Conservation (phyloP, 345 rosid genomes). For the Combretum micranthum region DNA sequence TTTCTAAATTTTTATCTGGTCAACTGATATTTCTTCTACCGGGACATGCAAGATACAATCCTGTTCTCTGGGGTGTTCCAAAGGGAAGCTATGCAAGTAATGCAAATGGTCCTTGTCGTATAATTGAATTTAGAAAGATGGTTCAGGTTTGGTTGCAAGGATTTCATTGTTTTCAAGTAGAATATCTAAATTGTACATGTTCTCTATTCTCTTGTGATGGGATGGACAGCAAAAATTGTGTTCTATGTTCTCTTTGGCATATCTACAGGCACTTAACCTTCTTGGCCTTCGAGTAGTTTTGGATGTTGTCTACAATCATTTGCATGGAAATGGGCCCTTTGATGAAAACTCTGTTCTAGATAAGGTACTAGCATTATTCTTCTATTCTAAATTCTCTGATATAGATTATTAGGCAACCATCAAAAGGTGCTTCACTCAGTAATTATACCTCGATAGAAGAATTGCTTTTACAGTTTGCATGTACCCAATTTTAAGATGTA, state of each 20-base stretch:
- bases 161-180: slow-evolving; percentile 4
- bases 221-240: slow-evolving; percentile 8
- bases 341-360: slow-evolving; percentile 81
- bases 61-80: slow-evolving; percentile 92
- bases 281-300: slow-evolving; percentile 67
- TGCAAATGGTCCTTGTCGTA: slow-evolving; percentile 66
- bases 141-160: slow-evolving; percentile 56
- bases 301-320: slow-evolving; percentile 96
- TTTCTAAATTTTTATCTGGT: slow-evolving; percentile 6
- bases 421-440: too few relatives aligned
- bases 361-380: slow-evolving; percentile 43
- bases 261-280: slow-evolving; percentile 54
- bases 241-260: slow-evolving; percentile 2
- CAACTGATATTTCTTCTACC: not conserved
- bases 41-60: slow-evolving; percentile 66
- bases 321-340: slow-evolving; percentile 79
- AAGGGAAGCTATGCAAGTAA: slow-evolving; percentile 95
- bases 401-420: not conserved
- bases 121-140: slow-evolving; percentile 82
- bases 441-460: too few relatives aligned
- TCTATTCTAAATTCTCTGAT: not conserved
- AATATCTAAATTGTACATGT: not conserved
- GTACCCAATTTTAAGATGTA: not conserved
- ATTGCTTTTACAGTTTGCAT: not conserved
- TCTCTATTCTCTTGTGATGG: not conserved